phyloP scores from a whole-genome alignment of 305 asterid species.

The Salvia sclarea region DNA sequence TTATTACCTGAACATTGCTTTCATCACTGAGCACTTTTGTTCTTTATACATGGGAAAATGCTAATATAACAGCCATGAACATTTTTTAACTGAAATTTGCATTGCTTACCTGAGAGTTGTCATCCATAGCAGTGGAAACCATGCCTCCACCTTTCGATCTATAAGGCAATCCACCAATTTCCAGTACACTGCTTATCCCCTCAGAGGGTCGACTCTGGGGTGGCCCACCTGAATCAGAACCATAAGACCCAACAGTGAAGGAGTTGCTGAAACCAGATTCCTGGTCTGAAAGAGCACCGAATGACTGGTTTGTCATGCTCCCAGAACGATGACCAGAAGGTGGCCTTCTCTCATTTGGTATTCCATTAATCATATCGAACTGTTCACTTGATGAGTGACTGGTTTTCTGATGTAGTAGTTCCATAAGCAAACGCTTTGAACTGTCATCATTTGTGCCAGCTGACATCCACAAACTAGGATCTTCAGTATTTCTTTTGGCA shows the following conservation, averaged over 20 bases:
- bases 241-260: slow-evolving; percentile 58
- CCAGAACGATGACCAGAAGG: slow-evolving; percentile 55
- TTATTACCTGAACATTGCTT: slow-evolving; percentile 51
- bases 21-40: slow-evolving; percentile 35
- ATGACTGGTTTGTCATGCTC: slow-evolving; percentile 48
- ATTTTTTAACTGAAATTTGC: slow-evolving; percentile 12
- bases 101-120: slow-evolving; percentile 55
- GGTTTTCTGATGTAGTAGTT: slow-evolving; percentile 80
- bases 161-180: slow-evolving; percentile 50
- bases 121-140: slow-evolving; percentile 43
- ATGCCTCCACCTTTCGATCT: slow-evolving; percentile 53
- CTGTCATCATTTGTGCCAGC: slow-evolving; percentile 85
- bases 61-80: slow-evolving; percentile 17
- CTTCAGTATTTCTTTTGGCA: slow-evolving; percentile 58
- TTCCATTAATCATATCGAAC: slow-evolving; percentile 52
- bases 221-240: slow-evolving; percentile 58
- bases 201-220: slow-evolving; percentile 47
- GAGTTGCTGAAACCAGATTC: slow-evolving; percentile 51
- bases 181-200: slow-evolving; percentile 43
- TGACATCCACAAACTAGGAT: slow-evolving; percentile 93
- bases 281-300: slow-evolving; percentile 49
- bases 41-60: slow-evolving; percentile 24
- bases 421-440: slow-evolving; percentile 95
- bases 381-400: slow-evolving; percentile 54
- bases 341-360: slow-evolving; percentile 55